phyloP scores from a whole-genome alignment of 371 early-diverging fungal genomes.

The Rhizomucor miehei region DNA sequence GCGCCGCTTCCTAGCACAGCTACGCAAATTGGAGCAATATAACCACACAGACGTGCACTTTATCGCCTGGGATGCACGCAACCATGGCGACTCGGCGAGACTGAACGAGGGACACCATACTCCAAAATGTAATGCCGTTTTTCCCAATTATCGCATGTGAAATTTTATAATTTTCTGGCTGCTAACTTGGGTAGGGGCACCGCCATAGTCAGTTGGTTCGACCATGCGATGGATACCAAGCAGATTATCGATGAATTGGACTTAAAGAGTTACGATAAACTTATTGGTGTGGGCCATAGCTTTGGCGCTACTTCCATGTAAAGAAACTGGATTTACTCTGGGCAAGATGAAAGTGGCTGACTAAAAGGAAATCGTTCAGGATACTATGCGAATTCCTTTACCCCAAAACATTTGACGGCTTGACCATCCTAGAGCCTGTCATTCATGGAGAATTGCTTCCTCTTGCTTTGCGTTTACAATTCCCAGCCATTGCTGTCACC shows the following conservation, averaged over 20 bases:
- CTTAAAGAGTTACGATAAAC: constrained; percentile 19
- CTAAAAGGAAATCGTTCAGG: constrained; percentile 8
- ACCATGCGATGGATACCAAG: constrained; percentile 38
- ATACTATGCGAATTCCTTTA: constrained; percentile 30
- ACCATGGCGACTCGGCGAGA: constrained; percentile 46
- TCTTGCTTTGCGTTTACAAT: constrained; percentile 11
- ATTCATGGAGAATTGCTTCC: constrained; percentile 10
- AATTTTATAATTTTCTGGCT: neutral
- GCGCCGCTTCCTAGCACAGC: constrained; percentile 13
- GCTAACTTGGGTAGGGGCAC: neutral
- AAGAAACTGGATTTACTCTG: neutral
- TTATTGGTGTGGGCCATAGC: constrained; percentile 43
- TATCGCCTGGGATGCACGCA: constrained; percentile 40
- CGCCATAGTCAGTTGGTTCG: constrained; percentile 34
- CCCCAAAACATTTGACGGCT: constrained; percentile 35
- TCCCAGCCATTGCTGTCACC: constrained; percentile 9
- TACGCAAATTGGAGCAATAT: constrained; percentile 20
- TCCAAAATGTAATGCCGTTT: constrained; percentile 23
- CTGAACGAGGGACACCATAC: constrained; percentile 25
- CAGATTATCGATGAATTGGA: constrained; percentile 32
- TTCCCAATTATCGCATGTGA: neutral
- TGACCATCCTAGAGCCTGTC: constrained; percentile 33
- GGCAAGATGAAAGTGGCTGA: no score
- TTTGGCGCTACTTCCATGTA: constrained; percentile 47
- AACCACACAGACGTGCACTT: constrained; percentile 24